phyloP scores from a whole-genome alignment of 164 flowering plant genomes.

The Piper longum region DNA sequence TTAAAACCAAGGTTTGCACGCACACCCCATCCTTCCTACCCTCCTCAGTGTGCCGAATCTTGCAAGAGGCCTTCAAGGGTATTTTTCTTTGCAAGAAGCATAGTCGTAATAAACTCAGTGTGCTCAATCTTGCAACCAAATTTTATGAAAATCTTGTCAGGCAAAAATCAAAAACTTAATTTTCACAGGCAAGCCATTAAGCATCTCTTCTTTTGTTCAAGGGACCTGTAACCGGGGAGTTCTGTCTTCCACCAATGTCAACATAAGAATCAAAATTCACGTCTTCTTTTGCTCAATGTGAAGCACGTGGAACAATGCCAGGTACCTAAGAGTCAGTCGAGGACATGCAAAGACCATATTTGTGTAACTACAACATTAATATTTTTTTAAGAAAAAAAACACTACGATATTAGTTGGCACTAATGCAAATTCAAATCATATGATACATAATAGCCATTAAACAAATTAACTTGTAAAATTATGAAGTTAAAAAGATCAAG shows the following conservation, averaged over 20 bases:
- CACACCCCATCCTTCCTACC: no score
- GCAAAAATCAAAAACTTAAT: constrained; percentile 25
- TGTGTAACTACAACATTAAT: background rate
- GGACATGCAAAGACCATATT: constrained; percentile 27
- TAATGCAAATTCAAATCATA: background rate
- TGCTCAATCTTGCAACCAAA: no score
- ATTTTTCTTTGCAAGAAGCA: no score
- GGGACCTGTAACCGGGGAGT: constrained; percentile 68
- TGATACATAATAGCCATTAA: no score
- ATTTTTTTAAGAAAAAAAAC: no score
- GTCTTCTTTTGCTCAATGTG: constrained; percentile 88
- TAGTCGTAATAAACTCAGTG: no score
- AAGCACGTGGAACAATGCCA: constrained; percentile 75
- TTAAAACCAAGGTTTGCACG: no score
- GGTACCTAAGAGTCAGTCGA: constrained; percentile 74
- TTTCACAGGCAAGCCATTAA: constrained; percentile 66
- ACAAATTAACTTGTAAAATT: no score
- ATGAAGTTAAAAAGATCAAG: background rate
- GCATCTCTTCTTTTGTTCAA: constrained; percentile 63
- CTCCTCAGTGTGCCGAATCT: no score
- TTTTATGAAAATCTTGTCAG: no score
- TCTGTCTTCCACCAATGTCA: constrained; percentile 56
- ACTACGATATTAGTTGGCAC: no score
- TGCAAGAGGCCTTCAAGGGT: no score
- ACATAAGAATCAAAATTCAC: constrained; percentile 41